phyloP scores from a whole-genome alignment of 129 eudicot species.

The Flaveria robusta region DNA sequence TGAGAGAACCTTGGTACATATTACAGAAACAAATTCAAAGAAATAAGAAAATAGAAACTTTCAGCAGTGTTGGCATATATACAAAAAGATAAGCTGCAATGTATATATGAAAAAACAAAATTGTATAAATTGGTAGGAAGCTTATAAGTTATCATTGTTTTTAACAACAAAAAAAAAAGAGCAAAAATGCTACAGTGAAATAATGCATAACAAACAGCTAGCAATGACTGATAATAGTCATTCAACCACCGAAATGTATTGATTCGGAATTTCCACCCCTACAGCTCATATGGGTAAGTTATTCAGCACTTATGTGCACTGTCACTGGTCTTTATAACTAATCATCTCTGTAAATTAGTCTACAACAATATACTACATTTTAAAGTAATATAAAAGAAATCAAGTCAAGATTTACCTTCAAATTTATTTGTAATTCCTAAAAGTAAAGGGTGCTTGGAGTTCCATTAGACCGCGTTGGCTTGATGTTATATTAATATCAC shows the following conservation, averaged over 20 bases:
- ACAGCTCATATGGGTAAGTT: not conserved
- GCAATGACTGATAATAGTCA: not conserved
- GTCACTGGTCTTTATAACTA: too few species aligned
- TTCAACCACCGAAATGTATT: not conserved
- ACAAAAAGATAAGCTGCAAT: not conserved
- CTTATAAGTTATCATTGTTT: not conserved
- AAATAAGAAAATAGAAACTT: not conserved
- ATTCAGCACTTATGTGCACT: not conserved
- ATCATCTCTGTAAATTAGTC: not conserved
- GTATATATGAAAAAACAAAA: not conserved
- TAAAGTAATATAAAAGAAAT: not conserved
- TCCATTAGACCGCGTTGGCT: not conserved
- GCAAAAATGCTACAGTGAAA: not conserved
- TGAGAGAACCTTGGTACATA: constrained; percentile 9
- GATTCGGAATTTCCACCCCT: not conserved
- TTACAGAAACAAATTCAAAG: constrained; percentile 2
- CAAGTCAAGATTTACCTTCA: not conserved
- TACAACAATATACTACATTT: not conserved
- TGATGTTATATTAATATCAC: not conserved
- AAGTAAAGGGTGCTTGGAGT: not conserved
- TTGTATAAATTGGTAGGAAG: not conserved
- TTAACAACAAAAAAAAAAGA: not conserved
- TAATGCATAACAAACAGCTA: not conserved
- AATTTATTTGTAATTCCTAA: not conserved
- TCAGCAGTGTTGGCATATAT: not conserved